Evolutionary conservation across 2,329 filamentous ascomycete genomes (phyloP).

Genomic region (Neonectria punicea): DNA sequence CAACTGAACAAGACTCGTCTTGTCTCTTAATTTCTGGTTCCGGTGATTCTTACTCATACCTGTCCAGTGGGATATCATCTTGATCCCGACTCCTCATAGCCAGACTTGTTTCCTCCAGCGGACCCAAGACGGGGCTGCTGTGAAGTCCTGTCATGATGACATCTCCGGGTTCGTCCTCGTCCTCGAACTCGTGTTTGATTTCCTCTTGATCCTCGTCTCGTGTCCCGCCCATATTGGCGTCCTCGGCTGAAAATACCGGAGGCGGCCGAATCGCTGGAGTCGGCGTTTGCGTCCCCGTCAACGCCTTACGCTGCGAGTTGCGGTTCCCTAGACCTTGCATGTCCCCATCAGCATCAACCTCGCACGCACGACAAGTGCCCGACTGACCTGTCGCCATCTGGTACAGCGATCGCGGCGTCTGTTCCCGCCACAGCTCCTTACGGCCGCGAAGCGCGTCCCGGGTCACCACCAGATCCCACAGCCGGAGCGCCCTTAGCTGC

Average conservation of each 20-base stretch:
- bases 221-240: not conserved
- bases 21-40: not conserved
- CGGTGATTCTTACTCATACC: not conserved
- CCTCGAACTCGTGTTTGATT: not conserved
- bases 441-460: conserved; percentile 31
- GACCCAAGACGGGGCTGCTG: not conserved
- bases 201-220: not conserved
- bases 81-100: not conserved
- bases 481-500: conserved; percentile 27
- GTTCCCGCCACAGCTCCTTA: conserved; percentile 26
- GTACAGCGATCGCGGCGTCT: conserved; percentile 22
- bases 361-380: not conserved
- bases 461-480: conserved; percentile 39
- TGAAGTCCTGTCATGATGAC: not conserved
- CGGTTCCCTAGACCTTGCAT: not conserved
- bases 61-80: not conserved
- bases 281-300: not conserved
- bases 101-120: not conserved
- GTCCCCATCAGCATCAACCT: conserved; percentile 1
- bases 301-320: not conserved
- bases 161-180: not conserved
- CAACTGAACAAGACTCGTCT: not conserved
- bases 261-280: not conserved
- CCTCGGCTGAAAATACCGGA: not conserved
- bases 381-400: conserved; percentile 20